Base-by-base conservation (phyloP, 1,284 basidiomycete genomes). In the Ganoderma meredithae region DNA sequence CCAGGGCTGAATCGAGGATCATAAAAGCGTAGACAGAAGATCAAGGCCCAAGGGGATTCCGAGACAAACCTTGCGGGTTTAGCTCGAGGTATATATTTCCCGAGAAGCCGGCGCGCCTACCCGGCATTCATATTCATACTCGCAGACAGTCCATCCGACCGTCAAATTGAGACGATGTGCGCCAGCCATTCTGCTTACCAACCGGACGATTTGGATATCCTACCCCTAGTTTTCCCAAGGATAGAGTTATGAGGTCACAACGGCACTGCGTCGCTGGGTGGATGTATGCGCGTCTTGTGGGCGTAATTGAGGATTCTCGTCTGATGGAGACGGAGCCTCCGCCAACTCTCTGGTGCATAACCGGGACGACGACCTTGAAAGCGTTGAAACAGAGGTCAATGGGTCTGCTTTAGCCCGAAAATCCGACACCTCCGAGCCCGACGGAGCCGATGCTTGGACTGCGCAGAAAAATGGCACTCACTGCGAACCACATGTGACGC, bases 31-130 rank as follows among this genome's bases (percentile, higher is more conserved):
- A 22, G 22, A 52, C 12, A 52, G 47, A 52, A 25, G 44, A 47
- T 47, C 22, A 22, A 17, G 1, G 31, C 31, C 31, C 31, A 0
- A 10, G 44, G 47, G 47, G 47, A 22, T 52, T 52, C 47, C 47
- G 22, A 22, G 47, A 52, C 22, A 52, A 52, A 8, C n/a, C 2
- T 3, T 13, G 22, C 47, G 47, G n/a, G n/a, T 13, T 52, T 5
- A 52, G 47, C 6, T 52, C 47, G 47, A 22, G 47, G 22, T 52
- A 52, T 52, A 52, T 52, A 52, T 52, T 52, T 52, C 47, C 12
- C 47, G 4, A 52, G 47, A 52, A 52, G 25, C 22, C 10, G 3
- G 47, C 25, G n/a, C n/a, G 13, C 22, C 22, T 25, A 6, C 22
- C 22, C 47, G 47, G 47, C 47, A 49, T 49, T 22, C n/a, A 49